Conservation (phyloP, 2,329 filamentous ascomycete genomes). For the Helotiales sp. region DNA sequence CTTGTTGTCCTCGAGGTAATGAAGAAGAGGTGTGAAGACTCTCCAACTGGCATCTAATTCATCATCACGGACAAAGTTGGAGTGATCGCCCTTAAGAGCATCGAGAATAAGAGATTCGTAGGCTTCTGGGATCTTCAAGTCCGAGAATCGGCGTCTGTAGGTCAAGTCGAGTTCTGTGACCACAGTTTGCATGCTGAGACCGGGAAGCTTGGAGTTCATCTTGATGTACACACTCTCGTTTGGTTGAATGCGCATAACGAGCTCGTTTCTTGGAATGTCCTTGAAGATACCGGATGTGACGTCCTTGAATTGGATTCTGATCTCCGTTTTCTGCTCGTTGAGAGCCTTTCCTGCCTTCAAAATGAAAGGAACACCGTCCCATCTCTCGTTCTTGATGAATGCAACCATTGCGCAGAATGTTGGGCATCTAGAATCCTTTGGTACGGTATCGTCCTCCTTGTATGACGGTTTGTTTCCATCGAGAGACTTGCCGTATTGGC, state of each 20-base stretch:
- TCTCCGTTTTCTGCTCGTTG: constrained; percentile 99
- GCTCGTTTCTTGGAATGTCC: constrained; percentile 98
- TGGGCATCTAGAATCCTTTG: constrained; percentile 94
- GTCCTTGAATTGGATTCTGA: constrained; percentile 99
- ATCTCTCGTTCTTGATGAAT: constrained; percentile 99
- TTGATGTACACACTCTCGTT: constrained; percentile 99
- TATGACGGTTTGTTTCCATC: constrained; percentile 97
- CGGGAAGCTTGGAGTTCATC: constrained; percentile 99
- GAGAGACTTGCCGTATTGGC: constrained; percentile 94
- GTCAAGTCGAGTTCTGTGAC: constrained; percentile 98
- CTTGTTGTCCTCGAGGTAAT: constrained; percentile 99
- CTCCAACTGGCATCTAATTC: constrained; percentile 98
- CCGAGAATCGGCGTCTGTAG: constrained; percentile 96
- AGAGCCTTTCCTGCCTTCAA: constrained; percentile 98
- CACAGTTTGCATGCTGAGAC: constrained; percentile 98
- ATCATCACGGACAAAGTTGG: constrained; percentile 97
- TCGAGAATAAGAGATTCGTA: constrained; percentile 98
- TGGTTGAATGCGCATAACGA: constrained; percentile 98
- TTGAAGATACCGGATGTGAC: constrained; percentile 99
- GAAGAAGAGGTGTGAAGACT: constrained; percentile 95
- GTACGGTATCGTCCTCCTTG: constrained; percentile 98
- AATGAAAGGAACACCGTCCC: constrained; percentile 99
- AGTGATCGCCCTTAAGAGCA: constrained; percentile 98
- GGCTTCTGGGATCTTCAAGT: constrained; percentile 98
- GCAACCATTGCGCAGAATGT: constrained; percentile 97